These are phyloP conservation scores for Botrytis sinoallii DNA, from an alignment of 2,329 filamentous ascomycete genomes.

Conservation along the genomic window DNA sequence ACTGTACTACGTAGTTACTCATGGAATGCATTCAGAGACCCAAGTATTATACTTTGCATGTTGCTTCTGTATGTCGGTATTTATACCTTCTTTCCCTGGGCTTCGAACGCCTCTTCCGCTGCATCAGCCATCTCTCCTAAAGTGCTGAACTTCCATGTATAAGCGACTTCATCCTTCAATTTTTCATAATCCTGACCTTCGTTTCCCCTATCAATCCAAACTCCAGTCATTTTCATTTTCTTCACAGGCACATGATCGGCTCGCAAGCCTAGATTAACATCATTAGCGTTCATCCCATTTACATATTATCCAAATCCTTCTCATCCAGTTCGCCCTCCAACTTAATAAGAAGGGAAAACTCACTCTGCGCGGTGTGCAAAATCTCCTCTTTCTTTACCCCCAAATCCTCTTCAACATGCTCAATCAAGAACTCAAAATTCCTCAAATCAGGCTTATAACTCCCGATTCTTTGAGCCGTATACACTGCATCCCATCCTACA, in stretches of 20 bases:
- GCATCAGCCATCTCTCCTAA: conserved; percentile 38
- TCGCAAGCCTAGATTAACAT: conserved; percentile 41
- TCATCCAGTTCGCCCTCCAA: neutral
- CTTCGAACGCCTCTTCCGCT: conserved; percentile 23
- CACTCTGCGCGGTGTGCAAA: conserved; percentile 65
- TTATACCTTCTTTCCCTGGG: neutral
- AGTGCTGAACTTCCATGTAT: conserved; percentile 56
- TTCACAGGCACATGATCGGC: conserved; percentile 66
- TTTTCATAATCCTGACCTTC: conserved; percentile 41
- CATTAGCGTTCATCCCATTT: neutral
- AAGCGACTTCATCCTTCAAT: conserved; percentile 40
- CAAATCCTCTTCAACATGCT: conserved; percentile 49
- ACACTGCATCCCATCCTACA: conserved; percentile 55
- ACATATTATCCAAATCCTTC: neutral
- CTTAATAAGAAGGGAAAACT: conserved; percentile 24
- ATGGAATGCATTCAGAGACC: neutral
- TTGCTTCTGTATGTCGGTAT: neutral
- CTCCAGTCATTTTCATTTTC: conserved; percentile 52
- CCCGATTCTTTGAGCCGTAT: conserved; percentile 68
- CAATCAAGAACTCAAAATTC: conserved; percentile 65
- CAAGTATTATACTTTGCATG: neutral
- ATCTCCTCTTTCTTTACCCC: conserved; percentile 53
- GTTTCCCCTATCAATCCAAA: conserved; percentile 56
- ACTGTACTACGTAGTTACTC: neutral
- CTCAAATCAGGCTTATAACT: conserved; percentile 63